A percentile compares a stretch with the other conserved stretches of the same genome.
phyloP scores from a whole-genome alignment of 441 rosid genomes.

The Mallotus japonicus region DNA sequence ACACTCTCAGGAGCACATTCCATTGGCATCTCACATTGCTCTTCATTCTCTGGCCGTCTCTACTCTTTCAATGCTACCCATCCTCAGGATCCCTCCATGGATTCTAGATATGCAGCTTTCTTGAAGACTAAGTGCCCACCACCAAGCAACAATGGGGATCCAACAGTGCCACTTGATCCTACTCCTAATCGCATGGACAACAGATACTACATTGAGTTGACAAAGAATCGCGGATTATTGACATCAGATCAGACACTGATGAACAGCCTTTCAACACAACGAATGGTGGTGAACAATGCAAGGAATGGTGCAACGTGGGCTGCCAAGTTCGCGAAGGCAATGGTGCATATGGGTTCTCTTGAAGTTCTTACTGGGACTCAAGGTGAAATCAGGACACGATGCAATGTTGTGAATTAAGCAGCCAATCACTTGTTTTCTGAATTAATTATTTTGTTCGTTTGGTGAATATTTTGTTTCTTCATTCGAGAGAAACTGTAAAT shows the following conservation, averaged over 20 bases:
- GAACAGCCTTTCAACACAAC: background rate
- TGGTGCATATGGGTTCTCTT: conserved; percentile 10
- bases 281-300: background rate
- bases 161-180: background rate
- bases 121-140: background rate
- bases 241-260: conserved; percentile 6
- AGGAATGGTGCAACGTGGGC: background rate
- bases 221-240: background rate
- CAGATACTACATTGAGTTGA: background rate
- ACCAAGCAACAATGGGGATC: background rate
- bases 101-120: background rate
- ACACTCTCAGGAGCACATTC: conserved; percentile 13
- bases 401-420: background rate
- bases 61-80: background rate
- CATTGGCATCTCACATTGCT: conserved; percentile 6
- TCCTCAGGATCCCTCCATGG: conserved; percentile 5
- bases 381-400: conserved; percentile 7
- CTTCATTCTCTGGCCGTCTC: conserved; percentile 9
- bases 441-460: too few species aligned
- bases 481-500: too few species aligned
- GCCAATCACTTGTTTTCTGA: too few species aligned
- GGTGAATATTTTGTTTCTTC: too few species aligned
- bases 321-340: conserved; percentile 9
- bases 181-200: conserved; percentile 6
- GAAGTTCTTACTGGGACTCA: background rate